Evolutionary conservation across 805 yeast genomes (phyloP).

Genomic region (Candida taoyuanica): DNA sequence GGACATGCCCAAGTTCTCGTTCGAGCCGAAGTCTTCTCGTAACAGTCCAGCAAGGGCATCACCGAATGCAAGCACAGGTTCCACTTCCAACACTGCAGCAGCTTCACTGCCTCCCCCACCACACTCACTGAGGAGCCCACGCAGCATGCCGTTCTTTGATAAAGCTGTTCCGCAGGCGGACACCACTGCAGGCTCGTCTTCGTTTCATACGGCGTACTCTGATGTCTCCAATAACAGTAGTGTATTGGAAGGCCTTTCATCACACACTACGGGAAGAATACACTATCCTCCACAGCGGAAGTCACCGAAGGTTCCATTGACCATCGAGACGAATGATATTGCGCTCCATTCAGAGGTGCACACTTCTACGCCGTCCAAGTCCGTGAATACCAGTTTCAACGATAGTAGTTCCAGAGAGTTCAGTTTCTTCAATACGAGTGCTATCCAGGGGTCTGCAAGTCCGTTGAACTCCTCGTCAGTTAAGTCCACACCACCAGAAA

Average conservation of each 20-base stretch:
- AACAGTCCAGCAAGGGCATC: slow-evolving; percentile 2
- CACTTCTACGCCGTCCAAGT: slow-evolving; percentile 15
- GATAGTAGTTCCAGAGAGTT: slow-evolving; percentile 18
- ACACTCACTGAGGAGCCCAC: no score
- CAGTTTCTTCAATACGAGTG: slow-evolving; percentile 25
- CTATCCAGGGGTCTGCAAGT: slow-evolving; percentile 7
- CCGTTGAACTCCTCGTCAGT: slow-evolving; percentile 3
- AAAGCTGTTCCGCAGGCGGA: no score
- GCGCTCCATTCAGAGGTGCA: neutral
- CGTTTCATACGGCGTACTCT: slow-evolving; percentile 21
- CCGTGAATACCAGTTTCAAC: slow-evolving; percentile 4
- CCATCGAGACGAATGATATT: slow-evolving; percentile 11
- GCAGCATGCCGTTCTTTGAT: no score
- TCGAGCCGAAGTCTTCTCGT: slow-evolving; percentile 7
- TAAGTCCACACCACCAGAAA: slow-evolving; percentile 9
- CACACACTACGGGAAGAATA: slow-evolving; percentile 18
- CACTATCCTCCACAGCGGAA: slow-evolving; percentile 1
- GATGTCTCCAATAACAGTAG: slow-evolving; percentile 6
- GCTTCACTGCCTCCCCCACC: no score
- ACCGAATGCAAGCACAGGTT: neutral
- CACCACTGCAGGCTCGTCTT: slow-evolving; percentile 5
- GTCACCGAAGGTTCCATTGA: slow-evolving; percentile 15
- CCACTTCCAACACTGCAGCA: neutral
- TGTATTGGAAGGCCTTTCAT: slow-evolving; percentile 20
- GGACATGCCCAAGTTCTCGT: slow-evolving; percentile 19